Evolutionary conservation across 495 filamentous ascomycete genomes (phyloP), one percentile per base, ranked within the genome.

Genomic region (Aspergillus baeticus): DNA sequence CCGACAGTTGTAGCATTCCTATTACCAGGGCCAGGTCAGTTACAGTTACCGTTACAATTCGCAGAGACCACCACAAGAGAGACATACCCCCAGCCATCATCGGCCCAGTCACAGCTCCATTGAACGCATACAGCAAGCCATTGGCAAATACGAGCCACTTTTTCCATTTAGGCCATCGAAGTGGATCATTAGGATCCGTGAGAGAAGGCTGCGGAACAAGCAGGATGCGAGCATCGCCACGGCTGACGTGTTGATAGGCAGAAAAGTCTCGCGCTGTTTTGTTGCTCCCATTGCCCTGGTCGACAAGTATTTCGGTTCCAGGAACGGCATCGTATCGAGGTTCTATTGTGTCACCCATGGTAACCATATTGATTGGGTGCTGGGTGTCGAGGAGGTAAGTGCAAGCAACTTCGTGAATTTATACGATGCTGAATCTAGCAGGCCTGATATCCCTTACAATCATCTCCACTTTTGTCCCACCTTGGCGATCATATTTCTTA

Each of bases 241-340:
- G n/a, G 5, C 23, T 48, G 2, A 22, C 14, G 22, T 48, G 44
- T 34, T 48, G 31, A 3, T 33, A 48, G 23, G 31, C 23, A 17
- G 31, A 26, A 29, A 48, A 14, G 23, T 26, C 23, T 15, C 34
- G 23, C 23, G 44, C 31, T 17, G 26, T 23, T 26, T 22, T 26
- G 3, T 21, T 21, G 26, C 26, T 17, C 43, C 34, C 34, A 26
- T 22, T 23, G 18, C 44, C 34, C 23, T 48, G 23, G 10, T 48
- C 44, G 44, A 48, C 31, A 10, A 48, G 26, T 15, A 48, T 48
- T 31, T 48, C 44, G 18, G 44, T 48, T 14, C 44, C 44, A 34
- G 44, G 44, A n/a, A n/a, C n/a, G n/a, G n/a, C n/a, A n/a, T n/a
- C n/a, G n/a, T n/a, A n/a, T n/a, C n/a, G n/a, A n/a, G n/a, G n/a